Base-by-base conservation (phyloP, 768 basidiomycete species). In the Saitozyma sp. region DNA sequence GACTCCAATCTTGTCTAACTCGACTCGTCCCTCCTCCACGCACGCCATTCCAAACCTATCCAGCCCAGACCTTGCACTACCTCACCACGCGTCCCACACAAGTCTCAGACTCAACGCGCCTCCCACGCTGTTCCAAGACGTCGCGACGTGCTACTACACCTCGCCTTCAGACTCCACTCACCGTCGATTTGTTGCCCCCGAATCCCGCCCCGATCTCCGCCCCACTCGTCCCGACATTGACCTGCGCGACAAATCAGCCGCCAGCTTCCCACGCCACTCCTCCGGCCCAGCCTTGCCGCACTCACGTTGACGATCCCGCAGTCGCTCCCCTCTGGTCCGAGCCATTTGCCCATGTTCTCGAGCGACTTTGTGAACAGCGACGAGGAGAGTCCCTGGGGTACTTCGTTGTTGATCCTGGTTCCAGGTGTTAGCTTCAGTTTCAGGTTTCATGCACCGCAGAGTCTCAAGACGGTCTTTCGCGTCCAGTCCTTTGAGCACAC, bases 271-370 rank as follows among this genome's bases (percentile, higher is more conserved):
- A 19, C 6, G 2, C 46, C 46, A 29, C 29, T n/a, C n/a, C 29
- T 29, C 29, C 29, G 29, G 2, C 29, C 51, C 29, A 13, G 3
- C 51, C 16, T 53, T 14, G 14, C 51, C 20, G 40, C 7, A 82
- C 86, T 75, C 76, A 90, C 91, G 80, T 94, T 93, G 63, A 93
- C 91, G 67, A 94, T 96, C 8, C 95, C 95, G 46, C 89, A 83
- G 78, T 97, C 95, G 29, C 88, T 89, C 39, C 94, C 94, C 62
- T 84, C 83, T 46, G 92, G 89, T 11, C 93, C 92, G 67, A 95
- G 88, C 91, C 92, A 96, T 80, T 87, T 89, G 56, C 94, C 92
- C 57, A 96, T 82, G 69, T 88, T 87, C 63, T 89, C 83, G 54
- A 97, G 72, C 71, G 91, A 89, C 46, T 86, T 85, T 55, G 94